phyloP scores from a whole-genome alignment of 768 basidiomycete genomes.

The Calocybe cyanea region DNA sequence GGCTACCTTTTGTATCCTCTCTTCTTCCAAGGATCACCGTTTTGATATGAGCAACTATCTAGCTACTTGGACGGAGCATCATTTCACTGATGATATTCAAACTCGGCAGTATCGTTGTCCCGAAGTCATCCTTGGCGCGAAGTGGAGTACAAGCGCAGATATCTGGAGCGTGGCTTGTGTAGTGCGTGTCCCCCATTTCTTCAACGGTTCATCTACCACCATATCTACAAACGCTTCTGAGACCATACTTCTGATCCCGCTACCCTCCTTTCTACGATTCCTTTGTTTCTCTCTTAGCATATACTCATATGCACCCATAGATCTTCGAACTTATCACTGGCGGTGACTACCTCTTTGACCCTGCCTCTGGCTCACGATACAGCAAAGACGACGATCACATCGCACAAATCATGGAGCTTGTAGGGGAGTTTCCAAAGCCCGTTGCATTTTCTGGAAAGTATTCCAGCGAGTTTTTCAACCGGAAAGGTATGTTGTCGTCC shows the following conservation, averaged over 20 bases:
- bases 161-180: constrained; percentile 96
- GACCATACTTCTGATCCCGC: neutral
- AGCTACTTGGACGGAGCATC: constrained; percentile 91
- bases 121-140: constrained; percentile 93
- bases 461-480: constrained; percentile 90
- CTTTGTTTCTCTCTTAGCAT: neutral
- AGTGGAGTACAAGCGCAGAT: constrained; percentile 94
- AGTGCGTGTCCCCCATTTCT: constrained; percentile 44
- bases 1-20: no score
- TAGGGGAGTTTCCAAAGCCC: constrained; percentile 83
- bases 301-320: constrained; percentile 31
- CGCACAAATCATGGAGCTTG: constrained; percentile 94
- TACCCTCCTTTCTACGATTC: neutral
- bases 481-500: constrained; percentile 80
- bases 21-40: no score
- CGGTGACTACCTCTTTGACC: constrained; percentile 98
- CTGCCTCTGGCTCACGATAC: constrained; percentile 90
- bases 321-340: constrained; percentile 95
- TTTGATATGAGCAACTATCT: neutral
- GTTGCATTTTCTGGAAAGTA: constrained; percentile 92
- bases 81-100: constrained; percentile 98
- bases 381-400: constrained; percentile 97
- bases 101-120: constrained; percentile 97
- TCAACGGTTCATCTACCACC: neutral
- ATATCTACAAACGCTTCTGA: neutral